phyloP scores from a whole-genome alignment of 2,329 filamentous ascomycete species.

The Pyricularia pennisetigena region DNA sequence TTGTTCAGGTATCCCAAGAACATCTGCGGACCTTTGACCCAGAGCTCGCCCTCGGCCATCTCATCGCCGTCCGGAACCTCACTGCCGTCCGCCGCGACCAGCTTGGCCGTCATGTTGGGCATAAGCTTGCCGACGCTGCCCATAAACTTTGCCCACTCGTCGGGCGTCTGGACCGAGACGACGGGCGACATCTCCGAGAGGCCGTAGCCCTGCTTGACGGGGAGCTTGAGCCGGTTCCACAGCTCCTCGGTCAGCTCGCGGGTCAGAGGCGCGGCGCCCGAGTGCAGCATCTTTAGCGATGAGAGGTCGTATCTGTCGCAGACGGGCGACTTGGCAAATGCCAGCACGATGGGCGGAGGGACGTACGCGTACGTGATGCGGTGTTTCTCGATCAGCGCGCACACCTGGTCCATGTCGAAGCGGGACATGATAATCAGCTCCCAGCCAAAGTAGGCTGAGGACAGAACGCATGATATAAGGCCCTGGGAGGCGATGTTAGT shows the following conservation, averaged over 20 bases:
- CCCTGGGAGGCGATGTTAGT: constrained; percentile 27
- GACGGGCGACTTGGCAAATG: constrained; percentile 68
- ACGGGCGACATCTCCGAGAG: constrained; percentile 79
- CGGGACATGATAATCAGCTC: constrained; percentile 63
- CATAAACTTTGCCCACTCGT: constrained; percentile 66
- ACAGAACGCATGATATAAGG: constrained; percentile 63
- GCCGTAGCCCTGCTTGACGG: constrained; percentile 89
- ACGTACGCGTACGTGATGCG: constrained; percentile 71
- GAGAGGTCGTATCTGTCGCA: constrained; percentile 75
- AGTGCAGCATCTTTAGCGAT: constrained; percentile 74
- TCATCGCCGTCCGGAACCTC: constrained; percentile 41
- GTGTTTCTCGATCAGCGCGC: constrained; percentile 64
- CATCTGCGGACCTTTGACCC: constrained; percentile 71
- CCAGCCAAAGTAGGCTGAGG: constrained; percentile 55
- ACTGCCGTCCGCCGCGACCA: constrained; percentile 39
- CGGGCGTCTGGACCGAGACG: constrained; percentile 63
- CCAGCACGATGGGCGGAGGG: constrained; percentile 74
- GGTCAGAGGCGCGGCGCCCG: constrained; percentile 77
- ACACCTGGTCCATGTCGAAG: constrained; percentile 76
- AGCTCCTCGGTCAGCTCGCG: constrained; percentile 69
- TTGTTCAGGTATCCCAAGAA: constrained; percentile 74
- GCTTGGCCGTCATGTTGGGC: constrained; percentile 72
- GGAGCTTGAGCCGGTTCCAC: constrained; percentile 62
- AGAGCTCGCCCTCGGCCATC: constrained; percentile 61
- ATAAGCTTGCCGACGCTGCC: constrained; percentile 71